Evolutionary conservation across 805 yeast genomes (phyloP), one percentile per base, ranked within the genome.

Genomic region (Jamesozyma piceae): DNA sequence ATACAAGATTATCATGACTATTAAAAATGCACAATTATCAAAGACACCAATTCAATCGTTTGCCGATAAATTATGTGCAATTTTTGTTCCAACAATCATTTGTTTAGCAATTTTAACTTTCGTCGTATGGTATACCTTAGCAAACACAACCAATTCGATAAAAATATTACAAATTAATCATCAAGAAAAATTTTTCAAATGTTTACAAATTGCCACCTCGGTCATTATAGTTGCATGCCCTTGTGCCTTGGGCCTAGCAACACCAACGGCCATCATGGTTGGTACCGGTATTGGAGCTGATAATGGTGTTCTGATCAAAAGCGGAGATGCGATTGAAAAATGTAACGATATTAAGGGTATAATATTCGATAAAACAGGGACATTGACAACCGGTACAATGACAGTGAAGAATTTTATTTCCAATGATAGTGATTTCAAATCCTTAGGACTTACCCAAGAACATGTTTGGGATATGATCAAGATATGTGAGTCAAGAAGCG

Each of bases 141-240:
- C 46, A 8, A 24, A 11, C 20, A 30, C 17, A 11, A 11, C 9
- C 17, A 35, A 13, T 33, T 17, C 20, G 9, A 13, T 38, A 3
- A 15, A 31, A 27, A 35, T 24, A 15, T 27, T 26, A 17, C 17
- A 18, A 31, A n/a, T 21, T 42, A 4, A 37, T 76, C 15, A 14
- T 14, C 6, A n/a, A 6, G 33, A 30, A 9, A 4, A 18, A 3
- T 35, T 24, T 15, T 35, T 35, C 15, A 18, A 5, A 22, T 81
- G 90, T 56, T 62, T 94, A 43, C 79, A 83, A 53, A 72, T 89
- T 37, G 81, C 95, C 5, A 90, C 92, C 22, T 80, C 95, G 5
- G 98, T 92, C 4, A 76, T 94, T 49, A 96, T 92, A 10, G 97
- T 92, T 39, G 98, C 98, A 1, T 92, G 99, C 64, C 99, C 99